A percentile compares a stretch with the other conserved stretches of the same genome.
Conservation (phyloP, 768 basidiomycete species). For the Lepiota brunneoincarnata region DNA sequence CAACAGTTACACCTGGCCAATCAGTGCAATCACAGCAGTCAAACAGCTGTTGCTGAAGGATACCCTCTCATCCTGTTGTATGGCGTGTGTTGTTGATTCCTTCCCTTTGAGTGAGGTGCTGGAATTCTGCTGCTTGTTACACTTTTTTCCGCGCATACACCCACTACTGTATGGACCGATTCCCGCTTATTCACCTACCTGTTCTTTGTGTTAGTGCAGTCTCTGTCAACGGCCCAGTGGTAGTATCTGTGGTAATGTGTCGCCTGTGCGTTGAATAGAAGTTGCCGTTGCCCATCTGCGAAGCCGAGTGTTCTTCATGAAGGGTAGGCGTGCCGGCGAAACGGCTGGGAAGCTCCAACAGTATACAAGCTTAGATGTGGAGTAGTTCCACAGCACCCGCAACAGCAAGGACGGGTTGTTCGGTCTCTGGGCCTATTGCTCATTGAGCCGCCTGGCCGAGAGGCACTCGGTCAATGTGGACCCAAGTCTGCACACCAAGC, state of each 20-base stretch:
- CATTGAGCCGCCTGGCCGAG: no score
- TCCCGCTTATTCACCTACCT: slow-evolving; percentile 12
- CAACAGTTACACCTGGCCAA: slow-evolving; percentile 83
- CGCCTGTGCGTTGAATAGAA: slow-evolving; percentile 13
- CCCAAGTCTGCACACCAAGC: no score
- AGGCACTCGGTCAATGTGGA: no score
- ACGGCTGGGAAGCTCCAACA: no score
- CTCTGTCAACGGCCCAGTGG: slow-evolving; percentile 6
- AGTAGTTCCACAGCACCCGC: no score
- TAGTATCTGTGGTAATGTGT: slow-evolving; percentile 3
- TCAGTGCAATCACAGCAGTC: slow-evolving; percentile 74
- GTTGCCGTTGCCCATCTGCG: slow-evolving; percentile 2
- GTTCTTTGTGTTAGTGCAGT: slow-evolving; percentile 10
- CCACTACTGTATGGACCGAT: slow-evolving; percentile 14
- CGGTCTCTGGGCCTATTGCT: no score
- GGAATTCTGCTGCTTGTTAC: slow-evolving; percentile 7
- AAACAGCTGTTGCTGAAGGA: slow-evolving; percentile 70
- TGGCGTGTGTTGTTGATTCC: slow-evolving; percentile 7
- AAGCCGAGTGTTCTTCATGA: background rate
- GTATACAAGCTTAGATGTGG: no score
- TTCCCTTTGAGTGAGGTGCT: slow-evolving; percentile 8
- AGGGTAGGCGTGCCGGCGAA: no score
- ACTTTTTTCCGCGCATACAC: slow-evolving; percentile 11
- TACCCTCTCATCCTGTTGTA: slow-evolving; percentile 1
- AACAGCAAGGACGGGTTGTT: no score